phyloP scores from a whole-genome alignment of 306 rosid species.

The Calophaca sinica region DNA sequence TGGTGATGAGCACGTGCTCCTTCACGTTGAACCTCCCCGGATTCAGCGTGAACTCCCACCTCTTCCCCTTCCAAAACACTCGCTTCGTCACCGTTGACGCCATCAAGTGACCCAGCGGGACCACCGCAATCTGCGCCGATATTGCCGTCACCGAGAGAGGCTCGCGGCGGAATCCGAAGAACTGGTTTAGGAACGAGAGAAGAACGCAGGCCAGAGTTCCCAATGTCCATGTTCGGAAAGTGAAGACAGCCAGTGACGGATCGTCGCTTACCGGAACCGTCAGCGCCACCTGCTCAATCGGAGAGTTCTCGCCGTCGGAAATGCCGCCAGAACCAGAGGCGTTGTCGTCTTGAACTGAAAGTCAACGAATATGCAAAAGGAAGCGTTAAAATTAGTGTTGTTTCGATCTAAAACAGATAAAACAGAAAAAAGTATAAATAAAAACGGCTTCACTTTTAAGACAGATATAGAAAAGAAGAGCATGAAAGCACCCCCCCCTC shows the following conservation, averaged over 20 bases:
- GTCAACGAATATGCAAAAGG: not conserved
- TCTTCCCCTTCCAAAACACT: constrained; percentile 60
- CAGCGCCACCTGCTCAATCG: constrained; percentile 75
- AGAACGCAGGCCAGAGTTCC: constrained; percentile 71
- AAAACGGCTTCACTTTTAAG: not conserved
- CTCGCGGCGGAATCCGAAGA: constrained; percentile 80
- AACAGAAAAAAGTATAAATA: too few relatives aligned
- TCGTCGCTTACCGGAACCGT: constrained; percentile 77
- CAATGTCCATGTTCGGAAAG: constrained; percentile 84
- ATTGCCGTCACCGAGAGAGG: constrained; percentile 79
- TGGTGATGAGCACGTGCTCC: constrained; percentile 87
- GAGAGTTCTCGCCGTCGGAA: constrained; percentile 44
- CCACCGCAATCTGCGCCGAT: constrained; percentile 90
- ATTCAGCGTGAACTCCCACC: constrained; percentile 74
- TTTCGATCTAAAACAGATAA: not conserved
- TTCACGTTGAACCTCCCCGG: constrained; percentile 87
- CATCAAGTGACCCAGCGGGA: constrained; percentile 80
- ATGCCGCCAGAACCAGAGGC: not conserved
- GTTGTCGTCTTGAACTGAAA: not conserved
- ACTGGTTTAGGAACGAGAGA: constrained; percentile 84
- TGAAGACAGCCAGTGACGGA: constrained; percentile 63
- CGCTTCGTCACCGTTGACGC: constrained; percentile 65
- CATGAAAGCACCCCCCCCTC: too few relatives aligned
- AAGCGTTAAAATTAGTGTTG: not conserved
- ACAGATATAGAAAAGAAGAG: too few relatives aligned